Percentiles rank a stretch among this genome's conserved stretches.
phyloP scores from a whole-genome alignment of 2,329 filamentous ascomycete genomes.

The Neurospora sp. region DNA sequence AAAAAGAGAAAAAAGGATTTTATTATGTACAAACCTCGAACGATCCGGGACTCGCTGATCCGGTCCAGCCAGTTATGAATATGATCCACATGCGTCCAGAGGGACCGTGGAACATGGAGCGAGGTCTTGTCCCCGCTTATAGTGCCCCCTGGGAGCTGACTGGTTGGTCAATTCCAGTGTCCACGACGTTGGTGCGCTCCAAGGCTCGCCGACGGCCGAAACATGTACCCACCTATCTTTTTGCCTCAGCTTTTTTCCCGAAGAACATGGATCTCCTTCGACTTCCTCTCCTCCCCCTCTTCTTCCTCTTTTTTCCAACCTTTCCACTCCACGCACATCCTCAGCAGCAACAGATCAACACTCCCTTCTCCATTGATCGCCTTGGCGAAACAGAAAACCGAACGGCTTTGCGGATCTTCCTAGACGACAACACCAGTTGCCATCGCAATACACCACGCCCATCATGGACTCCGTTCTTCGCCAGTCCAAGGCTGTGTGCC shows the following conservation, averaged over 20 bases:
- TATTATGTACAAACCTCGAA: not conserved
- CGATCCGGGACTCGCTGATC: not conserved
- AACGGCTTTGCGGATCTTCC: not conserved
- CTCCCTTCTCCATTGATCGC: not conserved
- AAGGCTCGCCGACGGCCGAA: not conserved
- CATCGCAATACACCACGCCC: not conserved
- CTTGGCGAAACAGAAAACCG: not conserved
- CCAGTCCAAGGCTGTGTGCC: constrained; percentile 94
- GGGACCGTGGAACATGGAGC: not conserved
- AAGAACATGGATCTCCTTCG: not conserved
- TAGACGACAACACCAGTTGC: not conserved
- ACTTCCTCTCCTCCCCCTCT: not conserved
- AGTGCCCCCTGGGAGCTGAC: not conserved
- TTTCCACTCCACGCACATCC: not conserved
- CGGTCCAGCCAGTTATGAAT: not conserved
- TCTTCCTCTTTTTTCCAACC: not conserved
- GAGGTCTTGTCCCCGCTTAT: not conserved
- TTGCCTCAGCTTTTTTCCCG: constrained; percentile 3
- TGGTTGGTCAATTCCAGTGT: not conserved
- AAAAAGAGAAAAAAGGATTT: not conserved
- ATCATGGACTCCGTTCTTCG: constrained; percentile 91
- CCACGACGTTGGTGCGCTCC: not conserved
- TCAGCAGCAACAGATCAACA: not conserved
- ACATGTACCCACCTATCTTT: not conserved
- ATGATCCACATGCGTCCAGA: not conserved